phyloP scores from a whole-genome alignment of 176 grass and related monocot species.

The Avena eriantha region DNA sequence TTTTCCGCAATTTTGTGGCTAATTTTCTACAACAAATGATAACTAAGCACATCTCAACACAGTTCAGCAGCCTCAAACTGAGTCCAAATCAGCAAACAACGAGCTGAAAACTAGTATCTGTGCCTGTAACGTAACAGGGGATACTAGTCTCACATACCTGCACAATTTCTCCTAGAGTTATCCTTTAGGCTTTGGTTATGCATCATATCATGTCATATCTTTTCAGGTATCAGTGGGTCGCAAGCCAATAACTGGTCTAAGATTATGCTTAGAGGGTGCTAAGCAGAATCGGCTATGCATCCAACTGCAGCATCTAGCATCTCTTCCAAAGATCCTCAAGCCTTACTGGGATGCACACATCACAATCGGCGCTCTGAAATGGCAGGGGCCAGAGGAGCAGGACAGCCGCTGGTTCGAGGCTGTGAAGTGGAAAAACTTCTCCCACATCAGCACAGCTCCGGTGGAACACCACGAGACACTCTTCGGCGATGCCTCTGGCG shows the following conservation, averaged over 20 bases:
- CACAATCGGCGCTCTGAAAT: conserved; percentile 67
- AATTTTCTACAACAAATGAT: too few species aligned
- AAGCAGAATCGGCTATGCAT: conserved; percentile 68
- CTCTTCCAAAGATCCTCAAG: conserved; percentile 72
- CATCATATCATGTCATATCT: conserved; percentile 4
- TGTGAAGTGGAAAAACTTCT: conserved; percentile 75
- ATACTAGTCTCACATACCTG: not conserved
- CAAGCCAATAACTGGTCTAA: conserved; percentile 70
- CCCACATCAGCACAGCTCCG: conserved; percentile 66
- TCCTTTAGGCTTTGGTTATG: conserved; percentile 3
- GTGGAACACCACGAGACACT: conserved; percentile 52
- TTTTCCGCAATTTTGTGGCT: too few species aligned
- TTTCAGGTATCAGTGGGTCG: conserved; percentile 69
- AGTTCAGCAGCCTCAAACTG: too few species aligned
- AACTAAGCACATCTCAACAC: too few species aligned
- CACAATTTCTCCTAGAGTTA: conserved; percentile 15
- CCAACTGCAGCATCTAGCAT: conserved; percentile 61
- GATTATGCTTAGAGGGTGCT: conserved; percentile 59
- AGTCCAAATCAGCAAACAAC: not conserved
- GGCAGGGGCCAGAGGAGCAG: conserved; percentile 73
- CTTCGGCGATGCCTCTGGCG: conserved; percentile 46
- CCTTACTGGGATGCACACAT: conserved; percentile 65
- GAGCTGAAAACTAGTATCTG: not conserved
- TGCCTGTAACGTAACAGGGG: not conserved
- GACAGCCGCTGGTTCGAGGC: conserved; percentile 79